phyloP scores from a whole-genome alignment of 441 rosid species.

The Brassica balearica region DNA sequence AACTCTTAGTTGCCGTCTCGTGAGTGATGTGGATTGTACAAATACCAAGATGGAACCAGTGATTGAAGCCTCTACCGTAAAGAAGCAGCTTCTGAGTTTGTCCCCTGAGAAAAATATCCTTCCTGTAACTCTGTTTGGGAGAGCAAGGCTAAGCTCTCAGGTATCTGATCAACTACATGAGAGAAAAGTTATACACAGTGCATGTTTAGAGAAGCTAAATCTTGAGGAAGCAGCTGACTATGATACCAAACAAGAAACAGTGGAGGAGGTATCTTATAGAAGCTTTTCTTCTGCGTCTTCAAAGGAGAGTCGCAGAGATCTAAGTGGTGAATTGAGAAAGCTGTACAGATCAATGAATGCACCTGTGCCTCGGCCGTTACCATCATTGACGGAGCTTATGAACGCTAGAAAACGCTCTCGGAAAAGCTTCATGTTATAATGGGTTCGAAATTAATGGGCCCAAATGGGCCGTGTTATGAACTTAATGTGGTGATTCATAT shows the following conservation, averaged over 20 bases:
- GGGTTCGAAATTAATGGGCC: neutral
- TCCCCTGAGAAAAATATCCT: slow-evolving; percentile 52
- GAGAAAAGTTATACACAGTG: slow-evolving; percentile 20
- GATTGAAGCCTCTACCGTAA: slow-evolving; percentile 34
- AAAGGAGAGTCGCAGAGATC: slow-evolving; percentile 50
- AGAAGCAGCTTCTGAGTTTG: slow-evolving; percentile 48
- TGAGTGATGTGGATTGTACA: slow-evolving; percentile 40
- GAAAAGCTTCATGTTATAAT: slow-evolving; percentile 29
- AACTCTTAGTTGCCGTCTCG: slow-evolving; percentile 39
- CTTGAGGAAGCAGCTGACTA: slow-evolving; percentile 36
- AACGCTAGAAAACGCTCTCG: slow-evolving; percentile 56
- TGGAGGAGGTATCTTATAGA: slow-evolving; percentile 33
- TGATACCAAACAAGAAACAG: slow-evolving; percentile 32
- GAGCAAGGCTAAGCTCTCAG: slow-evolving; percentile 58
- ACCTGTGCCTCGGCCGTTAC: slow-evolving; percentile 82
- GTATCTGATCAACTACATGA: slow-evolving; percentile 41
- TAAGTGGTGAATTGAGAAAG: slow-evolving; percentile 56
- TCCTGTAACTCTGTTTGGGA: slow-evolving; percentile 72
- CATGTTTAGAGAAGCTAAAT: slow-evolving; percentile 15
- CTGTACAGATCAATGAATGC: slow-evolving; percentile 75
- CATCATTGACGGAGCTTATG: slow-evolving; percentile 68
- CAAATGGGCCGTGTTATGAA: neutral
- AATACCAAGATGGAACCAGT: slow-evolving; percentile 40
- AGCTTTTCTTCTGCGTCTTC: slow-evolving; percentile 19
- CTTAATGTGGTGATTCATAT: neutral